Evolutionary conservation across 1,139 yeast species (phyloP), one percentile per base, ranked within the genome.

Genomic region (Lodderomyces theae): DNA sequence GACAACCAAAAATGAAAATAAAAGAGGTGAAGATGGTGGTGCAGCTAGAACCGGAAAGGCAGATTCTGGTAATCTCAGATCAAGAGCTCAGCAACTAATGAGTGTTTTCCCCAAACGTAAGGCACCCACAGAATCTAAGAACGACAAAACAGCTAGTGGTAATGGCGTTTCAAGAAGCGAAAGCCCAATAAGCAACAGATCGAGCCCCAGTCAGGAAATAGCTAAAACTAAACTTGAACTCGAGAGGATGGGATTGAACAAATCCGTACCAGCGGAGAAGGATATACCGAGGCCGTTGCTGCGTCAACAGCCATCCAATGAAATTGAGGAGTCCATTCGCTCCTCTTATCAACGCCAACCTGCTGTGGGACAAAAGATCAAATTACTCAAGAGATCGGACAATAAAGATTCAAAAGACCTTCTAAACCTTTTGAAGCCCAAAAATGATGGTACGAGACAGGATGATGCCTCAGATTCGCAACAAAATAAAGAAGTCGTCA

Each of bases 51-150:
- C 37, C 37, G 50, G 43, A 37, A 41, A 47, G 8, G 53, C 49
- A 2, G 61, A 58, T 12, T 53, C 58, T 11, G 60, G 56, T 19
- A 63, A 49, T 36, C 64, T 64, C 37, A 54, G 64, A 37, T 58
- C 64, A 0, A 68, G 67, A 43, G 73, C 79, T 5, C 66, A 66
- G 42, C 60, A 63, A 19, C 58, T 74, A 30, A 51, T 72, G 48
- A 64, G 63, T 36, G 56, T 73, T 19, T 65, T 74, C 39, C 63
- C 62, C 29, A 57, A 46, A 42, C 53, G 51, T 12, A 19, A 29
- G 10, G 34, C 25, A 30, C 35, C 28, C 41, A 18, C 10, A 5
- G 31, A 16, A 28, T 8, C 6, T 5, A 28, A 28, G 10, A 15
- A 28, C 8, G 31, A 15, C n/a, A 28, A 16, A 13, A 11, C 18